These are phyloP conservation scores for Westerdykella ornata DNA, from an alignment of 2,329 filamentous ascomycete genomes.

Conservation along the genomic window DNA sequence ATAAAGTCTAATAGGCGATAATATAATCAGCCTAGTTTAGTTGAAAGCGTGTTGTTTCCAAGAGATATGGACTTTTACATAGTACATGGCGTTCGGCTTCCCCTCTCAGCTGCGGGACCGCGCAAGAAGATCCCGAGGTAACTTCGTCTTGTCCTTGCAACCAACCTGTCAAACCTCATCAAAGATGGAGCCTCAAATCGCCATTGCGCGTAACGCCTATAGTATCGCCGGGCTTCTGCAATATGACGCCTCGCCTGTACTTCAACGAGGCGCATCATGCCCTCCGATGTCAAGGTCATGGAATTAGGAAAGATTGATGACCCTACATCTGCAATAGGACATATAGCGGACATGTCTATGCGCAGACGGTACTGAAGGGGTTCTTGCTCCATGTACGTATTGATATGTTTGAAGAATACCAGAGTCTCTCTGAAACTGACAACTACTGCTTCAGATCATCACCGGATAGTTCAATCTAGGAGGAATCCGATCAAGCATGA, in stretches of 20 bases:
- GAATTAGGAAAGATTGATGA: constrained; percentile 38
- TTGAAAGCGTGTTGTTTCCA: too few relatives aligned
- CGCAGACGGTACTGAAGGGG: constrained; percentile 47
- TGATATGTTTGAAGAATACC: neutral
- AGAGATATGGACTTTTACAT: too few relatives aligned
- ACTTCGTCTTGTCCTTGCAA: too few relatives aligned
- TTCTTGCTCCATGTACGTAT: constrained; percentile 47
- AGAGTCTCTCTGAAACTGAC: neutral
- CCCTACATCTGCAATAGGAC: constrained; percentile 38
- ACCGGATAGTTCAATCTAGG: constrained; percentile 49
- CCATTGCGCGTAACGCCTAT: too few relatives aligned
- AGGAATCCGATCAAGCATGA: constrained; percentile 43
- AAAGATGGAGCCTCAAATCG: too few relatives aligned
- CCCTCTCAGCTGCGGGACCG: too few relatives aligned
- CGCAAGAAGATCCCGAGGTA: too few relatives aligned
- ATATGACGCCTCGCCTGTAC: constrained; percentile 24
- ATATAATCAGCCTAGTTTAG: too few relatives aligned
- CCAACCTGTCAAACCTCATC: too few relatives aligned
- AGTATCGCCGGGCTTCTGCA: neutral
- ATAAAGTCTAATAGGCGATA: too few relatives aligned
- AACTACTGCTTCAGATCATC: constrained; percentile 39
- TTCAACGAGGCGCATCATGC: constrained; percentile 19
- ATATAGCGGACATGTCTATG: constrained; percentile 53
- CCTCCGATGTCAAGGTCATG: constrained; percentile 39
- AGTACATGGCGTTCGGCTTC: too few relatives aligned